phyloP scores from a whole-genome alignment of 148 eudicot species.

The Fagopyrum tataricum region DNA sequence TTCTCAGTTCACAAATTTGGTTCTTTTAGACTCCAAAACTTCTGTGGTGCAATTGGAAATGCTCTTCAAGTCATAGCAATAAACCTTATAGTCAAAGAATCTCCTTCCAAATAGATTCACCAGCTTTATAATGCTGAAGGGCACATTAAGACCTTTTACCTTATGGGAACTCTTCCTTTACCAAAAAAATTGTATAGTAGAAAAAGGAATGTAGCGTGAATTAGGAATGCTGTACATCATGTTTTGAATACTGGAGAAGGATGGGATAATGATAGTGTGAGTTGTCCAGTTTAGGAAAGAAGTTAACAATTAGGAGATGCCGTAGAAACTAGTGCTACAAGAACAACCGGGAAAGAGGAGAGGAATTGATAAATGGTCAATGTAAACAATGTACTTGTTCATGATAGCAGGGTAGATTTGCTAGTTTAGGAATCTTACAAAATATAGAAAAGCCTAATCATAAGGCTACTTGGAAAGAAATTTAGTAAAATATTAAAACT shows the following conservation, averaged over 20 bases:
- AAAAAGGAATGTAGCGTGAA: not conserved
- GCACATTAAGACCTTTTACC: too few relatives aligned
- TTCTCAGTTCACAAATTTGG: not conserved
- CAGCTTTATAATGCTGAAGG: not conserved
- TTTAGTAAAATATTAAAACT: not conserved
- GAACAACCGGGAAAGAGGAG: not conserved
- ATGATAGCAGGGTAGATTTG: not conserved
- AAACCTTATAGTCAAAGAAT: not conserved
- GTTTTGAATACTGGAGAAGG: too few relatives aligned
- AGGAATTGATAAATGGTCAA: not conserved
- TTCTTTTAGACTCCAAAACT: not conserved
- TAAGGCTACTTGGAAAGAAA: not conserved
- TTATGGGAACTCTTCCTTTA: too few relatives aligned
- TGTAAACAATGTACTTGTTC: not conserved
- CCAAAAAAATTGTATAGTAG: too few relatives aligned
- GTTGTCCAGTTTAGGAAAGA: not conserved
- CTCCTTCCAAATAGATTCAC: not conserved
- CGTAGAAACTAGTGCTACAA: not conserved
- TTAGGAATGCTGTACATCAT: too few relatives aligned
- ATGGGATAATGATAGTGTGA: too few relatives aligned
- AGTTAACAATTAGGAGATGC: not conserved
- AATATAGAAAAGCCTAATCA: not conserved
- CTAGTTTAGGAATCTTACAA: not conserved
- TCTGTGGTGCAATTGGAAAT: not conserved
- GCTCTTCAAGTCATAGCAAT: not conserved